Conservation (phyloP, 495 filamentous ascomycete genomes). For the Neurospora terricola region DNA sequence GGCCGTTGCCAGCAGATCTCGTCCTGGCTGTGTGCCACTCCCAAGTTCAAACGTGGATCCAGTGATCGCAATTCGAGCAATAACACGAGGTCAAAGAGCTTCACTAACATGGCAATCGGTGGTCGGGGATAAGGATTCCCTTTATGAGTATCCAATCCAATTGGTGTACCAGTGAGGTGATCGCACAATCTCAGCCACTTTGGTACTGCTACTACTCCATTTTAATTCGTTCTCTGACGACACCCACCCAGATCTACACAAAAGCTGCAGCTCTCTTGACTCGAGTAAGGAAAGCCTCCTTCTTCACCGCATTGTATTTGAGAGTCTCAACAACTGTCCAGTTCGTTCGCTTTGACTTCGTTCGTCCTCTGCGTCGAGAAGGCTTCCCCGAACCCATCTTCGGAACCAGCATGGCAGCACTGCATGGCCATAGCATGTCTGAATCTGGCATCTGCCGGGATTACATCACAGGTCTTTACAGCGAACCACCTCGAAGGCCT, state of each 20-base stretch:
- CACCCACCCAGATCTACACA: neutral
- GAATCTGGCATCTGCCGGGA: neutral
- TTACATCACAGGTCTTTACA: neutral
- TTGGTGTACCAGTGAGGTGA: neutral
- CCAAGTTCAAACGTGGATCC: neutral
- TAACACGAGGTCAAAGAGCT: neutral
- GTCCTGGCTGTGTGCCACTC: neutral
- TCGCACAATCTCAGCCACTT: neutral
- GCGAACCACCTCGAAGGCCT: neutral
- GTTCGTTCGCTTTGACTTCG: neutral
- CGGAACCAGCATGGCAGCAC: neutral
- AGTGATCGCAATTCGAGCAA: neutral
- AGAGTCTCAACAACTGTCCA: neutral
- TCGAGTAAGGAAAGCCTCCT: neutral
- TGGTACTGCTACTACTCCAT: neutral
- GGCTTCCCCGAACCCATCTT: neutral
- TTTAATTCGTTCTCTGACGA: neutral
- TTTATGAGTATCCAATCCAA: neutral
- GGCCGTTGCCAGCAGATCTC: neutral
- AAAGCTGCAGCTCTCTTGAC: neutral
- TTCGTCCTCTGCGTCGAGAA: neutral
- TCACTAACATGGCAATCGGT: neutral
- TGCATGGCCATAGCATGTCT: neutral
- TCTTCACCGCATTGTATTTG: neutral
- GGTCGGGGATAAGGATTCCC: neutral